These are phyloP conservation scores for Chondrostereum purpureum DNA, from an alignment of 1,284 basidiomycete genomes.

Conservation along the genomic window DNA sequence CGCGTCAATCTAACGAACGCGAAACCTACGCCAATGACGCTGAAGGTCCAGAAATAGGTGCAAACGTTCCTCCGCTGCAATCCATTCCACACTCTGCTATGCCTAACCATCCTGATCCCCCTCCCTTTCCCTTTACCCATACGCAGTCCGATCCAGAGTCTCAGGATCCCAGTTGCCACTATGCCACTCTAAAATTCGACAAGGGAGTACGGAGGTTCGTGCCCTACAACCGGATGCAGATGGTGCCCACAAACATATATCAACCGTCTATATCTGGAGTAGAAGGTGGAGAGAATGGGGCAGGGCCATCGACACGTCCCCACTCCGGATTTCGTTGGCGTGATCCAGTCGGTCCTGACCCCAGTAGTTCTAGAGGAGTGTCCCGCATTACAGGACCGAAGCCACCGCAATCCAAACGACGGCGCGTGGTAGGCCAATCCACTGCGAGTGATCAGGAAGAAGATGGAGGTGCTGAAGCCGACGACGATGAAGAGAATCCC, in stretches of 20 bases:
- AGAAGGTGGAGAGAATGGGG: neutral
- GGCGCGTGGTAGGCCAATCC: neutral
- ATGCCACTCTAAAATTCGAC: too few species aligned
- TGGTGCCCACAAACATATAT: neutral
- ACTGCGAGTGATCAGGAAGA: neutral
- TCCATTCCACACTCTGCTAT: too few species aligned
- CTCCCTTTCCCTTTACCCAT: too few species aligned
- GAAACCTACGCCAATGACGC: neutral
- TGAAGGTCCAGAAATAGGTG: neutral
- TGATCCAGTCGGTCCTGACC: neutral
- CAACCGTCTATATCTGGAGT: neutral
- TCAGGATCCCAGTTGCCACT: neutral
- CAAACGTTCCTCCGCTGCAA: neutral
- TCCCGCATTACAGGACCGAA: neutral
- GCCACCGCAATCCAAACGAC: too few species aligned
- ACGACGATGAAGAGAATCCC: neutral
- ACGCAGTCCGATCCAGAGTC: neutral
- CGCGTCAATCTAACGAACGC: neutral
- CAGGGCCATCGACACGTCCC: neutral
- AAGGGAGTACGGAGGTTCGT: too few species aligned
- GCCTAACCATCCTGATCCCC: too few species aligned
- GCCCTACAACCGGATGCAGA: neutral
- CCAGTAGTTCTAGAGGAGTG: neutral
- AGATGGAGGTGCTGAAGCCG: neutral
- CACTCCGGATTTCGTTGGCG: neutral